Base-by-base conservation (phyloP, 345 rosid species). In the Mercurialis annua region DNA sequence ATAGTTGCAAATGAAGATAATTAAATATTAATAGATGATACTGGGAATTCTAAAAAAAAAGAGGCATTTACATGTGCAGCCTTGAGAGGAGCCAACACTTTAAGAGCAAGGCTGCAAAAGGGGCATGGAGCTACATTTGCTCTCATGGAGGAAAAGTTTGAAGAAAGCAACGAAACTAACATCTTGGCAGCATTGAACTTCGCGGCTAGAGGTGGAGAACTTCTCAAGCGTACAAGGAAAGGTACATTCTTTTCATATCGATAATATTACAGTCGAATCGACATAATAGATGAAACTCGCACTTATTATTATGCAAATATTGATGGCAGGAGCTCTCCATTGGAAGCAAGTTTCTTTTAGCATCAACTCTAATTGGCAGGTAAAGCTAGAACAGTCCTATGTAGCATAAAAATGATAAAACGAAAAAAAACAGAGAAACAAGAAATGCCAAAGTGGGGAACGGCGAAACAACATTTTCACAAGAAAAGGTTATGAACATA, bases 201-300 rank as follows among this genome's bases (percentile, higher is more conserved):
- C 30, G 93, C 84, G 31, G 76, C 86, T 24, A 80, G 69, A 65
- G 97, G 98, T n/a, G 98, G 86, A 57, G 97, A 90, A 68, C 92
- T 92, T 56, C 87, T 92, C 54, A 92, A 92, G 82, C 89, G 90
- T 33, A 92, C 98, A 44, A 87, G 98, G 73, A 88, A 92, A 90
- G 98, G 98, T 92, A 75, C 2, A 38, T n/a, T 64, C 9, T n/a
- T 21, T 72, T 26, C 27, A 26, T 47, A 21, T 40, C 27, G 43
- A 54, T 56, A 24, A 44, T 16, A 42, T 24, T 30, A 14, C 34
- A 0, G 18, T 15, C 23, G 21, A 31, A 52, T 18, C 18, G 27
- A 31, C 36, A 6, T 1, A 53, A 15, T 24, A 62, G 31, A 30
- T 34, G 40, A 29, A 60, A 38, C 16, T 27, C 6, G 15, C 27